Conservation (phyloP, 139 green algal species). For the Volvox africanus region DNA sequence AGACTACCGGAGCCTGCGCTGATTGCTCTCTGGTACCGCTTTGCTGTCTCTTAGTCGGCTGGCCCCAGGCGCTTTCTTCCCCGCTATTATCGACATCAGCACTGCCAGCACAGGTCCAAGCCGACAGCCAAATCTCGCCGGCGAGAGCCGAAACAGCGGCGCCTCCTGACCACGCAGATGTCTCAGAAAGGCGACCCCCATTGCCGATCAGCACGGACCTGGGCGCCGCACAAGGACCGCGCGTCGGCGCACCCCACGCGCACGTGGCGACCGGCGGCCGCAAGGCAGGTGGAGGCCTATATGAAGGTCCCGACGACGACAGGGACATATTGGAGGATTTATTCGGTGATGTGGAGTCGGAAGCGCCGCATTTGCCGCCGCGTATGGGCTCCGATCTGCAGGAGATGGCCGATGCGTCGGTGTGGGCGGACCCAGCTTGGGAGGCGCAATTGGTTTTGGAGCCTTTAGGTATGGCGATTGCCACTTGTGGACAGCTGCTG, state of each 20-base stretch:
- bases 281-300: too few relatives aligned
- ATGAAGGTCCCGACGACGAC: too few relatives aligned
- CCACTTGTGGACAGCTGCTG: not conserved
- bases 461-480: not conserved
- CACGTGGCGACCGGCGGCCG: too few relatives aligned
- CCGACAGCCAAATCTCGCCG: too few relatives aligned
- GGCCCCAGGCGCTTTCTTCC: not conserved
- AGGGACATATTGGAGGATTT: not conserved
- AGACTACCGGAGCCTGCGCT: not conserved
- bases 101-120: too few relatives aligned
- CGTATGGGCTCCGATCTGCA: not conserved
- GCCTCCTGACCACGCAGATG: too few relatives aligned
- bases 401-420: not conserved
- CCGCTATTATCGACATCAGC: too few relatives aligned
- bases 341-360: not conserved
- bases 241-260: too few relatives aligned
- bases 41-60: not conserved
- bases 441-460: not conserved
- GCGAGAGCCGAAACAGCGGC: too few relatives aligned
- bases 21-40: conserved; percentile 10
- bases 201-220: too few relatives aligned
- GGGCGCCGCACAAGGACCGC: too few relatives aligned
- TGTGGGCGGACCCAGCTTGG: not conserved
- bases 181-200: too few relatives aligned
- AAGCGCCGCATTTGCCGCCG: not conserved